Conservation (phyloP, 805 yeast genomes). For the Schwanniomyces yamadae region DNA sequence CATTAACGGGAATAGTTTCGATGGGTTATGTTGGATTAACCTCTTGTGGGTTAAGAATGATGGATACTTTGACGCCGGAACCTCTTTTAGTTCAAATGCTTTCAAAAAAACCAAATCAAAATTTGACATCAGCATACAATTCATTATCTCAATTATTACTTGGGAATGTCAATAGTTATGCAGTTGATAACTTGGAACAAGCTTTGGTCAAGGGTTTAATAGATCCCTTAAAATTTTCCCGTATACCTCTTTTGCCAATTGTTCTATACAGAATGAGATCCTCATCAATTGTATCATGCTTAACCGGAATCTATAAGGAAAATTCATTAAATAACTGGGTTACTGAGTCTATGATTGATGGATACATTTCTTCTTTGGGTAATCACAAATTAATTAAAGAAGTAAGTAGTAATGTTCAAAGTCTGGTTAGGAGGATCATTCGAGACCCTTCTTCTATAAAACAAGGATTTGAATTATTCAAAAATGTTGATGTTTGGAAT, state of each 20-base stretch:
- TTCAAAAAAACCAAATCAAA: constrained; percentile 9
- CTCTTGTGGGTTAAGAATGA: constrained; percentile 35
- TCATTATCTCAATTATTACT: constrained; percentile 11
- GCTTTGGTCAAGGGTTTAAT: constrained; percentile 30
- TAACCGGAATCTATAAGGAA: constrained; percentile 17
- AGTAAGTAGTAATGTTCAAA: constrained; percentile 13
- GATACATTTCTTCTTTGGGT: constrained; percentile 39
- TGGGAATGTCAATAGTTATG: constrained; percentile 11
- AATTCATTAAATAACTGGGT: constrained; percentile 19
- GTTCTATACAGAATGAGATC: constrained; percentile 37
- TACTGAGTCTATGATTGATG: constrained; percentile 34
- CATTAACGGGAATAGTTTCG: constrained; percentile 38
- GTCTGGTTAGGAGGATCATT: not conserved
- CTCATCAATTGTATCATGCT: constrained; percentile 28
- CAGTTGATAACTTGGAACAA: constrained; percentile 27
- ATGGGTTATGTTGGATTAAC: constrained; percentile 41
- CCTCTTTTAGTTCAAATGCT: constrained; percentile 28
- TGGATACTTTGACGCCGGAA: constrained; percentile 37
- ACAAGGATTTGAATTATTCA: constrained; percentile 12
- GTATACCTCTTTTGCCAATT: constrained; percentile 39
- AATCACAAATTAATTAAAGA: constrained; percentile 27
- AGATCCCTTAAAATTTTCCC: constrained; percentile 36
- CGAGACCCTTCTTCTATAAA: constrained; percentile 4
- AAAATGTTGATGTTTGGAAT: constrained; percentile 29
- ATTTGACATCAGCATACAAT: constrained; percentile 2